Conservation (phyloP, 2,329 filamentous ascomycete genomes). For the Escovopsis weberi region DNA sequence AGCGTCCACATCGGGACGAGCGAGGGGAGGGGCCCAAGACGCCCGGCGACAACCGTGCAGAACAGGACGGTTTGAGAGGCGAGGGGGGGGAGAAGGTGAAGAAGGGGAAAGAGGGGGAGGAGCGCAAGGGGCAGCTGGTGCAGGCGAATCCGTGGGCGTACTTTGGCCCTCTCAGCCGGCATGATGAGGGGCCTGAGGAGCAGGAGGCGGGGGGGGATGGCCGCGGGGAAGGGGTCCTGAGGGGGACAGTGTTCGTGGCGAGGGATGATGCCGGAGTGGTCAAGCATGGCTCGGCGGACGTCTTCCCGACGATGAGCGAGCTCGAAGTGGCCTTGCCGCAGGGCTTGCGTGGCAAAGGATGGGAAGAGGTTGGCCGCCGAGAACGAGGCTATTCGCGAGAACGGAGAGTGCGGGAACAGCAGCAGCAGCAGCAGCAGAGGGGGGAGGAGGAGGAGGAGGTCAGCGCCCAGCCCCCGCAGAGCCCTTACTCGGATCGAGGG, state of each 20-base stretch:
- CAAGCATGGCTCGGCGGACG: neutral
- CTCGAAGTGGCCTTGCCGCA: too few relatives aligned
- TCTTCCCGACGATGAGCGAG: neutral
- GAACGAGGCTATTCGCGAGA: neutral
- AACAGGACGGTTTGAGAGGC: too few relatives aligned
- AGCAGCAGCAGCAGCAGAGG: neutral
- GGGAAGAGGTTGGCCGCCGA: too few relatives aligned
- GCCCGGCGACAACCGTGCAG: too few relatives aligned
- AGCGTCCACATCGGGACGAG: conserved; percentile 1
- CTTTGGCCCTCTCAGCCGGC: conserved; percentile 10
- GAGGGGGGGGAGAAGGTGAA: neutral
- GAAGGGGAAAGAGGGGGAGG: neutral
- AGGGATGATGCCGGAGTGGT: too few relatives aligned
- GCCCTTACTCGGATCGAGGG: neutral
- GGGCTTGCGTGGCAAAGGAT: too few relatives aligned
- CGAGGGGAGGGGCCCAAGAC: neutral
- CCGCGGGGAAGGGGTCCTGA: neutral
- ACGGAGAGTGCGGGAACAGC: neutral
- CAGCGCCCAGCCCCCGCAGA: neutral
- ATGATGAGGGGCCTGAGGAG: conserved; percentile 2
- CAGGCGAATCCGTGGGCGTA: conserved; percentile 21
- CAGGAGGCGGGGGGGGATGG: too few relatives aligned
- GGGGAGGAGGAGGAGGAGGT: neutral
- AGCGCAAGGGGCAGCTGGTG: conserved; percentile 4
- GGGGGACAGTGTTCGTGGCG: neutral